Evolutionary conservation across 805 yeast genomes (phyloP), one percentile per base, ranked within the genome.

Genomic region (Limtongia smithiae): DNA sequence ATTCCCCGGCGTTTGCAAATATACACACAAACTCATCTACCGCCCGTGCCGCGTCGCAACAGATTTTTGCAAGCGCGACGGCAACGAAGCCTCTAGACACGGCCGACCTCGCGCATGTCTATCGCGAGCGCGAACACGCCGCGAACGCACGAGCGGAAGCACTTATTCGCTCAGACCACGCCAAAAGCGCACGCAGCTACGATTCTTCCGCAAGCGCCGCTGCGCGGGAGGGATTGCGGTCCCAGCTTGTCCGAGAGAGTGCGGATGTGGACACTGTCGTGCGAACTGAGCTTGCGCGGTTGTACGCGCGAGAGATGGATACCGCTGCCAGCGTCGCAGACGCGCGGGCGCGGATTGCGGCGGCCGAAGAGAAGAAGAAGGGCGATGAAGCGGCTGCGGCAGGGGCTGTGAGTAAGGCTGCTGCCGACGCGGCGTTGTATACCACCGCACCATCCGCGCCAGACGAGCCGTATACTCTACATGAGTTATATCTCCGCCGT

Each of bases 401-500:
- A 12, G 14, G 9, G 3, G 17, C 17, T 11, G 30, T 6, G 5
- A n/a, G 18, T 4, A 11, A 5, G 17, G 22, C 3, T 6, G 22
- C 4, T 17, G 6, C 11, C 27, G 48, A 44, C 9, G 28, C 15
- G 5, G 48, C 17, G 22, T 20, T 33, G 17, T 44, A 32, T 25
- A 35, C 40, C 33, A 33, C 25, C 18, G 31, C 17, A 8, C 18
- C 27, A 5, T 36, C 51, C 12, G 34, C 32, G 6, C 35, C 22
- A 6, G 20, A 22, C 20, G 22, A 34, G 24, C 57, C 52, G 12
- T 51, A 42, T 50, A 54, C 48, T 12, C 30, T n/a, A 12, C n/a
- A 34, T 15, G 57, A 46, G 20, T 15, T 40, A 14, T 50, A 44
- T 14, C 25, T 31, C 28, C 58, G 60, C 42, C 39, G 60, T 54